Conservation (phyloP, 164 flowering plant genomes). For the Aristolochia fimbriata region DNA sequence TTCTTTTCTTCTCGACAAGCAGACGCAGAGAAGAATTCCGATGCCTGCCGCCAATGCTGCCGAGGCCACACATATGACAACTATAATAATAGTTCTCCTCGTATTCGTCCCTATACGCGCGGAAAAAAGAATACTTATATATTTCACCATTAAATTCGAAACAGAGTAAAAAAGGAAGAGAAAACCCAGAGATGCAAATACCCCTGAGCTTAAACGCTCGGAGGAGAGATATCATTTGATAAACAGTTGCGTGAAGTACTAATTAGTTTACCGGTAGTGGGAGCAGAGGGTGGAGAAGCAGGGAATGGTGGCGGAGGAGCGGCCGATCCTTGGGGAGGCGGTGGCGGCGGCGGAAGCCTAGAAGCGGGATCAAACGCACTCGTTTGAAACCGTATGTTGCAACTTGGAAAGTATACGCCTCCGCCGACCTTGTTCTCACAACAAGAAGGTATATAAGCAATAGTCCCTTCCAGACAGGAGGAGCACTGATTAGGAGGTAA, state of each 20-base stretch:
- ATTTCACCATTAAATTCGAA: not conserved
- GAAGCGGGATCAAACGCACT: slow-evolving; percentile 12
- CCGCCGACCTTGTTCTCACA: slow-evolving; percentile 20
- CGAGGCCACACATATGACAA: not conserved
- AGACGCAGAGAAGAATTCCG: not conserved
- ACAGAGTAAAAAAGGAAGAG: not conserved
- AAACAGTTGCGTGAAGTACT: no score
- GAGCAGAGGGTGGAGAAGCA: not conserved
- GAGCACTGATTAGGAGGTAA: slow-evolving; percentile 16
- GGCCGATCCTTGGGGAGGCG: no score
- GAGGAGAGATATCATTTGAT: no score
- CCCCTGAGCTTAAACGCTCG: no score
- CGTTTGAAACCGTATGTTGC: slow-evolving; percentile 29
- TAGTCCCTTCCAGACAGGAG: slow-evolving; percentile 14
- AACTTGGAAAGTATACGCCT: slow-evolving; percentile 19
- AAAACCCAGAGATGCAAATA: not conserved
- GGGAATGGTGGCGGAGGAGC: not conserved
- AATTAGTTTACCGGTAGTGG: no score
- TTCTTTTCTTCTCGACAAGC: not conserved
- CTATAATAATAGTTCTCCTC: not conserved
- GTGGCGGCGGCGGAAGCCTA: not conserved
- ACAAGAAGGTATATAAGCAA: slow-evolving; percentile 2
- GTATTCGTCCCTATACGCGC: not conserved
- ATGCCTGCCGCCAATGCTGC: not conserved
- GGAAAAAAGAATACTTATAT: not conserved